Conservation (phyloP, 2,329 filamentous ascomycete species). For the Cladosporium velox region DNA sequence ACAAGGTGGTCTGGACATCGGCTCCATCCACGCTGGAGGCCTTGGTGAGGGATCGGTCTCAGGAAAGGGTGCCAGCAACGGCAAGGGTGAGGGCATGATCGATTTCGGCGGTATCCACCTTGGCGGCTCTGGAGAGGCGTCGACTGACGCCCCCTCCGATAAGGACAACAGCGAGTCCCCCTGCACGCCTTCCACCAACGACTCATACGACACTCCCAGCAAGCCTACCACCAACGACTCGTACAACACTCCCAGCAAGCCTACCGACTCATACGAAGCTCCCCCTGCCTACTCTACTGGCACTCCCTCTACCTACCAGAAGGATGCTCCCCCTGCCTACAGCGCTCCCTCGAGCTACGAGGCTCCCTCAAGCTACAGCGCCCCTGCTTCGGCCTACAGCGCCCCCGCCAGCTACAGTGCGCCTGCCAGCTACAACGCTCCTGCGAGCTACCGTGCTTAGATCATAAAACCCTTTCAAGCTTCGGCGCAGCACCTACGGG, state of each 20-base stretch:
- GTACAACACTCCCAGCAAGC: not conserved
- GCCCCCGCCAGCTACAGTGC: constrained; percentile 1
- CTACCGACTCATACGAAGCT: too few relatives aligned
- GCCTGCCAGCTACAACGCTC: constrained; percentile 1
- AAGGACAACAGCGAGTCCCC: not conserved
- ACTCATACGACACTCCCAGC: not conserved
- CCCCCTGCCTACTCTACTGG: too few relatives aligned
- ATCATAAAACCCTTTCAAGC: not conserved
- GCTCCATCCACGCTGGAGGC: constrained; percentile 2
- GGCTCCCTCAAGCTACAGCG: too few relatives aligned
- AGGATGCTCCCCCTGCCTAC: too few relatives aligned
- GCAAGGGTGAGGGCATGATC: not conserved
- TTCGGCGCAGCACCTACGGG: not conserved
- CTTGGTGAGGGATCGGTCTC: not conserved
- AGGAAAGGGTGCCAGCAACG: not conserved
- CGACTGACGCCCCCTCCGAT: too few relatives aligned
- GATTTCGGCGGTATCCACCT: not conserved
- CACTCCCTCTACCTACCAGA: too few relatives aligned
- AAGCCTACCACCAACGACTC: not conserved
- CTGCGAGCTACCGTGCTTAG: not conserved
- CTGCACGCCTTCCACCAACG: not conserved
- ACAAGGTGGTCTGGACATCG: not conserved
- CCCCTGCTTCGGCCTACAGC: not conserved
- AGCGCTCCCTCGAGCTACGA: too few relatives aligned
- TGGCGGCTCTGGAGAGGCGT: too few relatives aligned